Base-by-base conservation (phyloP, 345 rosid species). In the Brassica incana region DNA sequence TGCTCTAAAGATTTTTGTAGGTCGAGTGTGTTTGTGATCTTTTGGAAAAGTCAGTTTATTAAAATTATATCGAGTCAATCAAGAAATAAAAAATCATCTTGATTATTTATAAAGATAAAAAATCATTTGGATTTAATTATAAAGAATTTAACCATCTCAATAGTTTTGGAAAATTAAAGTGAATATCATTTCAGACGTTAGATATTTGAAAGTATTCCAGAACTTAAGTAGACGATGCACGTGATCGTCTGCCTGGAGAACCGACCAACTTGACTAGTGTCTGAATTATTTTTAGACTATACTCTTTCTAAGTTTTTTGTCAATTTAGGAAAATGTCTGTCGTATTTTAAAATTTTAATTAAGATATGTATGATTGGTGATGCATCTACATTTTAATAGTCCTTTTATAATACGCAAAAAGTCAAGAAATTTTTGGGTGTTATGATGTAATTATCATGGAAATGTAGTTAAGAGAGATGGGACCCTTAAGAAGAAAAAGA, bases 211-310 rank as follows among this genome's bases (percentile, higher is more conserved):
- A 74, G 65, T 67, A 67, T 60, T 73, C 30, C 40, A 61, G 12
- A 73, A 62, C 64, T 74, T 71, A 62, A 74, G 71, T 74, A 68
- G 14, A 16, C 5, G 79, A 27, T 2, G 83, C 83, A 80, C 83
- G 76, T 80, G 79, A 80, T 80, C 18, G 71, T 80, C 50, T 69
- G 67, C 38, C 6, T 74, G 33, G 23, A 56, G 66, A 61, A 79
- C 83, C 79, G 67, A 63, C 83, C 75, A 80, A 62, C 75, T 74
- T 80, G 83, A 80, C 83, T 69, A 69, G 9, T 75, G 79, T 69
- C 83, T 69, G 65, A 69, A 70, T 27, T 62, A n/a, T 11, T 62
- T 69, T 50, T 5, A 27, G 25, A 69, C 16, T 12, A 40, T 36
- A 48, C 30, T 48, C 63, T 32, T 30, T 61, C 54, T 23, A 35